These are phyloP conservation scores for Pichia paraexigua DNA, from an alignment of 805 yeast genomes.

Conservation along the genomic window DNA sequence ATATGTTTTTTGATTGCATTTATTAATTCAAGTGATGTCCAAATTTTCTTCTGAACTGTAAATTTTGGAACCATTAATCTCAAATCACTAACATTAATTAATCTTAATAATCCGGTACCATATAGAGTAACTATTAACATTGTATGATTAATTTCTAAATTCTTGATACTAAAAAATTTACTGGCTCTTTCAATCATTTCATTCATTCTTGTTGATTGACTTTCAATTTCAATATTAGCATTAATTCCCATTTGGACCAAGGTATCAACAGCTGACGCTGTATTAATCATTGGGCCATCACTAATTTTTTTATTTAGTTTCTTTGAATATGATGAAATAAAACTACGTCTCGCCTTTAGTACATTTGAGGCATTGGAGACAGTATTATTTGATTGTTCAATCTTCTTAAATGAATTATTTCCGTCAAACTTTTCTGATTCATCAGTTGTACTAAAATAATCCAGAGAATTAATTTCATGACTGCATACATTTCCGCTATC, in stretches of 20 bases:
- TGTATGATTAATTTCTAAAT: constrained; percentile 44
- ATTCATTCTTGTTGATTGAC: neutral
- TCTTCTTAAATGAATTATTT: neutral
- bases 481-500: neutral
- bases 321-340: neutral
- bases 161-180: constrained; percentile 58
- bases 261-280: neutral
- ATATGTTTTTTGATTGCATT: constrained; percentile 53
- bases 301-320: constrained; percentile 4
- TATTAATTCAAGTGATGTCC: constrained; percentile 66
- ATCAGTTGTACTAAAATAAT: neutral
- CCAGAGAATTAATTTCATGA: neutral
- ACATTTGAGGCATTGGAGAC: neutral
- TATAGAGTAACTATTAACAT: constrained; percentile 64
- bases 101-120: constrained; percentile 60
- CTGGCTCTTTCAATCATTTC: constrained; percentile 74
- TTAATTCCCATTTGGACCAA: neutral
- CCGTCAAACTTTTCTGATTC: neutral
- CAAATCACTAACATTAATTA: constrained; percentile 74
- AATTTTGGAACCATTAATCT: constrained; percentile 57
- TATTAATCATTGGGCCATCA: neutral
- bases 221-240: neutral
- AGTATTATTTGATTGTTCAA: neutral
- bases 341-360: neutral
- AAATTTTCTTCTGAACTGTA: constrained; percentile 50